These are phyloP conservation scores for Pseudogymnoascus sp. DNA, from an alignment of 2,329 filamentous ascomycete genomes.

Conservation along the genomic window DNA sequence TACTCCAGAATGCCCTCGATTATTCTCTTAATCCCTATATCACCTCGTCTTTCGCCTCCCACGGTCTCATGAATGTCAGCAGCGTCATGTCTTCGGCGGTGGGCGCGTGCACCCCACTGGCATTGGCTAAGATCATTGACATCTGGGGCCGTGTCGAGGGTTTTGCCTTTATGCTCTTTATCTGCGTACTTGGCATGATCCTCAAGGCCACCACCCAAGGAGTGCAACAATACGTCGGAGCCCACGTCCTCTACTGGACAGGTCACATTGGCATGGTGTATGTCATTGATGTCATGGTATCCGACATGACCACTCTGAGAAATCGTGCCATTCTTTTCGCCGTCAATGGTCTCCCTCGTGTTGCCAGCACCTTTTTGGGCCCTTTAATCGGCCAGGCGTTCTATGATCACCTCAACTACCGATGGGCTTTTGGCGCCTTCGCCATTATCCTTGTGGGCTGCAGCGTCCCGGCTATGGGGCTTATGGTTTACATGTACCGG, in stretches of 20 bases:
- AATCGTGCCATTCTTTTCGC: conserved; percentile 38
- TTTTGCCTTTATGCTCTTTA: conserved; percentile 32
- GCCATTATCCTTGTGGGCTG: background rate
- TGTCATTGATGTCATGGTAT: conserved; percentile 36
- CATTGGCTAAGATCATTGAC: conserved; percentile 41
- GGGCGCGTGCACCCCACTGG: conserved; percentile 28
- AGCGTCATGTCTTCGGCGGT: conserved; percentile 22
- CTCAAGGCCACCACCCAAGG: conserved; percentile 55
- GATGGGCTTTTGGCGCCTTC: conserved; percentile 12
- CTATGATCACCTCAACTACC: conserved; percentile 11
- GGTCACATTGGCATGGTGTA: conserved; percentile 34
- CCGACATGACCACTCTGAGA: conserved; percentile 37
- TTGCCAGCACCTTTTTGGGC: conserved; percentile 38
- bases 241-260: conserved; percentile 49
- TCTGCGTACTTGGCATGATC: conserved; percentile 41
- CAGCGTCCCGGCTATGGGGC: background rate
- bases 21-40: background rate
- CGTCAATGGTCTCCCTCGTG: conserved; percentile 35
- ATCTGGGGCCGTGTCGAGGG: conserved; percentile 41
- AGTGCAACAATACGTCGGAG: conserved; percentile 48
- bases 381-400: conserved; percentile 17
- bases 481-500: background rate
- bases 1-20: conserved; percentile 5
- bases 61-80: conserved; percentile 2
- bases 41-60: background rate